phyloP scores from a whole-genome alignment of 2,329 filamentous ascomycete genomes.

The Triangularia setosa region DNA sequence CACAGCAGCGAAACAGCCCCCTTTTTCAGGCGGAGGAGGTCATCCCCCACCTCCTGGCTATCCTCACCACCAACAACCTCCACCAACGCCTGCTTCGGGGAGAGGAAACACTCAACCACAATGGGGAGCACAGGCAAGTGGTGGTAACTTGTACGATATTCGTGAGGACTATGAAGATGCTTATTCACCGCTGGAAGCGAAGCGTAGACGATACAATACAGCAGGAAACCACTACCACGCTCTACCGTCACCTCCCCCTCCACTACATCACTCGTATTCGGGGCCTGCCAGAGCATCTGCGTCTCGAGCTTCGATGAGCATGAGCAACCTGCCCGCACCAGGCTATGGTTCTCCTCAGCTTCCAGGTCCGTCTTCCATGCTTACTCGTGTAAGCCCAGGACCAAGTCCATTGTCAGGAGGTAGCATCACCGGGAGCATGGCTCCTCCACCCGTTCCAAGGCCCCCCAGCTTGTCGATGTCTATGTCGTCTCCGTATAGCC shows the following conservation, averaged over 20 bases:
- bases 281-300: neutral
- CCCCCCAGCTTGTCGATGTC: neutral
- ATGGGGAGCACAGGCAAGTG: constrained; percentile 1
- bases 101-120: constrained; percentile 4
- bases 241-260: neutral
- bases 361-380: constrained; percentile 13
- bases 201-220: constrained; percentile 33
- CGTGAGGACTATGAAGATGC: constrained; percentile 33
- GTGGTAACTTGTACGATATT: constrained; percentile 35
- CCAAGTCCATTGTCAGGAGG: constrained; percentile 1
- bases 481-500: neutral
- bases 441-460: neutral
- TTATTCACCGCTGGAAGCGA: constrained; percentile 35
- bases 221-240: constrained; percentile 17
- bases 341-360: constrained; percentile 9
- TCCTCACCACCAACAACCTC: neutral
- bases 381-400: neutral
- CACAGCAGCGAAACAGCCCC: constrained; percentile 8
- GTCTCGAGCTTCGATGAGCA: neutral
- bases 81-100: constrained; percentile 24
- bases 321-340: neutral
- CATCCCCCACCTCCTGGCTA: neutral
- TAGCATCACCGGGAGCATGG: neutral
- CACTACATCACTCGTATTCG: neutral
- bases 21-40: constrained; percentile 24